Base-by-base conservation (phyloP, 1,284 basidiomycete genomes). In the Chondrostereum purpureum region DNA sequence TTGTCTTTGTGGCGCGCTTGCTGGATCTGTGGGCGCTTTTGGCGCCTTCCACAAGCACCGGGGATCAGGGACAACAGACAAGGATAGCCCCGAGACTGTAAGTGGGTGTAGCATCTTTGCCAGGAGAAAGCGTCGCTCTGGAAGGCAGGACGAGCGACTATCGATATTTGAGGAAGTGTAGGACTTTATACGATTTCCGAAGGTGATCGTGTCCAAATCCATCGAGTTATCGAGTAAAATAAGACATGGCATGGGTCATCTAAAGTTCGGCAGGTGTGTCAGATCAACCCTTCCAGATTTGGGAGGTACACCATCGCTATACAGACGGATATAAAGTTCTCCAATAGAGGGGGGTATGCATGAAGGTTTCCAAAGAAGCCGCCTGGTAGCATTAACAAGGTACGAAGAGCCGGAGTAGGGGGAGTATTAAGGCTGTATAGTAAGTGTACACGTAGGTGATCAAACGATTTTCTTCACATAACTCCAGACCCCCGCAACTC, bases 401-500 rank as follows among this genome's bases (percentile, higher is more conserved):
- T 61, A 55, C 50, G 55, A 53, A 62, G 57, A 65, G 59, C 62
- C 64, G 62, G 57, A 65, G 64, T 62, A 64, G 68, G 63, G 64
- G 61, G 60, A 61, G 62, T 55, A 70, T 73, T 72, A 73, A 71
- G 63, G 64, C 67, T 68, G 64, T 72, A 68, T 66, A 72, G 59
- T 78, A 77, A 69, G 72, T 62, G 52, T 44, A 42, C 8, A 43
- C 39, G 22, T 56, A 62, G 58, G 60, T 61, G 53, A 69, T 73
- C 64, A 75, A 70, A 88, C 75, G 61, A 72, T 81, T 66, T 78
- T 84, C 77, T 96, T 96, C 66, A 91, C 79, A 69, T 82, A 84
- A 67, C 91, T 92, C 93, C 94, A 97, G 49, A 83, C 68, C 48
- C 92, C 92, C 51, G 92, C 93, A 58, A 83, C 73, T 52, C 80